Evolutionary conservation across 768 basidiomycete species (phyloP), one percentile per base, ranked within the genome.

Genomic region (Russula emetica): DNA sequence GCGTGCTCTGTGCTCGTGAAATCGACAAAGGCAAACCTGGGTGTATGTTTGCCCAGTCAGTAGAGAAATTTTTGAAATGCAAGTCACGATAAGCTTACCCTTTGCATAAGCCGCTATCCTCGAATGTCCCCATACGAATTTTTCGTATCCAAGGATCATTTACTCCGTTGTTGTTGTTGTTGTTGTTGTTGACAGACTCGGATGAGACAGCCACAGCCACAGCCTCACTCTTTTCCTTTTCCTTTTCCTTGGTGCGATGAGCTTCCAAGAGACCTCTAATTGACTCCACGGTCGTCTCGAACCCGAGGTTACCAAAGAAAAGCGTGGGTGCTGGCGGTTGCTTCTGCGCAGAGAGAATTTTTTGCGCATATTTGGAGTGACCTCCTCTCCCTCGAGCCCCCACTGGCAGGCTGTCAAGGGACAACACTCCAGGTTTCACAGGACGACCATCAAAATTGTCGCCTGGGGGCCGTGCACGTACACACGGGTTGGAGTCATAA

Each of bases 51-150:
- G 30, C 26, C 26, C 32, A 36, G 38, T 53, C 36, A 30, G 38
- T 55, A 30, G 34, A 9, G 11, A 9, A 32, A 32, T 34, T 11
- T 30, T 7, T 2, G 11, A 34, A 13, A 34, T 36, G 4, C 13
- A 13, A 13, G 13, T 36, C 8, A 9, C 11, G 0, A 36, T 36
- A 3, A 14, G 3, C 8, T 40, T 71, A 97, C 96, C 96, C 96
- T 80, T 98, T 99, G 77, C 96, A 98, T 58, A 84, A 76, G 10
- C 96, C 97, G 55, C 85, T 90, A 74, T 99, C 96, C 73, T 98
- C 94, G 68, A 99, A 99, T 20, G 94, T 95, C 5, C 94, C 94
- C 83, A 99, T 82, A 7, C 96, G 85, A 32, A 99, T 77, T 72
- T 93, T 93, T 65, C 90, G 81, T 77, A 88, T 82, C 85, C 85